These are phyloP conservation scores for Kwoniella dendrophila DNA, from an alignment of 768 basidiomycete species.

Conservation along the genomic window DNA sequence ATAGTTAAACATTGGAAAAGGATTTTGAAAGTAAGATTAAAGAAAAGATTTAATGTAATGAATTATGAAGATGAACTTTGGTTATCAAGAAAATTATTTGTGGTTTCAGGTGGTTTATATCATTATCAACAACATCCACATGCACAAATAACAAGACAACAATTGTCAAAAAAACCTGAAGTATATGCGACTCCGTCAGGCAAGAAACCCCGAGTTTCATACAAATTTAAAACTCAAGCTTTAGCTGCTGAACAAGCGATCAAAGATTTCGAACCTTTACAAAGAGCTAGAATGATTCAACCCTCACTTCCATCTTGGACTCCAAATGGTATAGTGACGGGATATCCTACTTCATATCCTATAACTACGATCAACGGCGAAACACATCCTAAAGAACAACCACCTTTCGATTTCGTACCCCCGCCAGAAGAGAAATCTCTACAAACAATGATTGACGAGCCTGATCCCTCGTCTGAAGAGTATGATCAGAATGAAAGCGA, in stretches of 20 bases:
- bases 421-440: slow-evolving; percentile 10
- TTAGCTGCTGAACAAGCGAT: slow-evolving; percentile 10
- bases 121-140: slow-evolving; percentile 10
- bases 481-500: slow-evolving; percentile 8
- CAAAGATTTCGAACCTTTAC: slow-evolving; percentile 5
- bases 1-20: slow-evolving; percentile 32
- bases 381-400: background rate
- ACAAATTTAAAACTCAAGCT: slow-evolving; percentile 1
- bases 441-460: slow-evolving; percentile 13
- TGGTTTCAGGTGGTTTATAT: slow-evolving; percentile 10
- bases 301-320: background rate
- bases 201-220: slow-evolving; percentile 1
- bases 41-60: slow-evolving; percentile 14
- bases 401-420: slow-evolving; percentile 5
- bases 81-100: slow-evolving; percentile 25
- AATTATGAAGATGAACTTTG: slow-evolving; percentile 22
- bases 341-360: background rate
- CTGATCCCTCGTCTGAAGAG: slow-evolving; percentile 24
- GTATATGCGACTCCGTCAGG: background rate
- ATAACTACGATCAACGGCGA: background rate
- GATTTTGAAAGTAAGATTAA: slow-evolving; percentile 22
- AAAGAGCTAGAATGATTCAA: background rate
- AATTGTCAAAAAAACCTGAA: background rate
- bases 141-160: background rate
- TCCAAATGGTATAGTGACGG: background rate